Evolutionary conservation across 78 protist genomes (phyloP).

Genomic region (Planoprotostelium fungivorum): DNA sequence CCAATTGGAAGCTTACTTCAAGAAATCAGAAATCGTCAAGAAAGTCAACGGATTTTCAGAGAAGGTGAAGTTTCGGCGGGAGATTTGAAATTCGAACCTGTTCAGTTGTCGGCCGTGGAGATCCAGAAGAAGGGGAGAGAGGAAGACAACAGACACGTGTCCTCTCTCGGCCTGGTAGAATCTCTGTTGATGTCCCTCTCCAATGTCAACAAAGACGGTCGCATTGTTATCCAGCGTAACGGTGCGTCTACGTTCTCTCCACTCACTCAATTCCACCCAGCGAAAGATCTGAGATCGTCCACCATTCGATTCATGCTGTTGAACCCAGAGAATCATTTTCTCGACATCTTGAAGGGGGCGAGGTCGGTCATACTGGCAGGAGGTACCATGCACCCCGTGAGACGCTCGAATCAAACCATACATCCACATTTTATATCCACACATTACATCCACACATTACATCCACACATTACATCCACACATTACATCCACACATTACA

Average conservation of each 20-base stretch:
- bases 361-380: constrained; percentile 62
- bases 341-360: constrained; percentile 9
- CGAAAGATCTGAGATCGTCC: neutral
- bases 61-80: neutral
- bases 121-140: neutral
- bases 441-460: neutral
- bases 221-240: neutral
- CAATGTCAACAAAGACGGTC: constrained; percentile 12
- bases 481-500: too few species aligned
- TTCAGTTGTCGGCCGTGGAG: neutral
- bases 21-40: constrained; percentile 13
- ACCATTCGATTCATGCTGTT: constrained; percentile 1
- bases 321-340: constrained; percentile 37
- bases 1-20: constrained; percentile 12
- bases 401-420: neutral
- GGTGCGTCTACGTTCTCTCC: neutral
- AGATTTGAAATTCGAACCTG: neutral
- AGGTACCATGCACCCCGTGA: constrained; percentile 78
- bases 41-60: constrained; percentile 45
- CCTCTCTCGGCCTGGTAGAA: constrained; percentile 7
- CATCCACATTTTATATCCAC: neutral
- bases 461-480: neutral
- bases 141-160: neutral
- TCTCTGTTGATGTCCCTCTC: constrained; percentile 26
- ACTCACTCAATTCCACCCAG: neutral